phyloP scores from a whole-genome alignment of 805 yeast species.

The Yamadazyma philogaea region DNA sequence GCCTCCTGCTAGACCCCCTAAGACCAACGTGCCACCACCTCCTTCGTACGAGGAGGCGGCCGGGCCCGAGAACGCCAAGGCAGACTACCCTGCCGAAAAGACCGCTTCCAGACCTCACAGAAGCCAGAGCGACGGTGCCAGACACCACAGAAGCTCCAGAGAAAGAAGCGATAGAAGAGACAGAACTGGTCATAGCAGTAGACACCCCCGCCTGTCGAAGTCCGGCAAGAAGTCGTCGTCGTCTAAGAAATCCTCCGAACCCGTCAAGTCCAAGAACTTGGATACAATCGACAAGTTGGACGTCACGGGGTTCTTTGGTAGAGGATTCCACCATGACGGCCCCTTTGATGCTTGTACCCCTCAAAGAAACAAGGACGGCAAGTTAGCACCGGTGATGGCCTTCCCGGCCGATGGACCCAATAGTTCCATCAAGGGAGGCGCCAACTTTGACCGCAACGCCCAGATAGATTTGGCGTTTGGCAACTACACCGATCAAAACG shows the following conservation, averaged over 20 bases:
- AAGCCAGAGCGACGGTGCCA: slow-evolving; percentile 14
- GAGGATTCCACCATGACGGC: slow-evolving; percentile 97
- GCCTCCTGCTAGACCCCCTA: slow-evolving; percentile 32
- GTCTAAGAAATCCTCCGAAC: slow-evolving; percentile 39
- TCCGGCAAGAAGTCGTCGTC: slow-evolving; percentile 25
- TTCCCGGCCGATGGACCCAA: slow-evolving; percentile 97
- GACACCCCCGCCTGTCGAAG: slow-evolving; percentile 9
- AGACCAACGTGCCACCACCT: slow-evolving; percentile 38
- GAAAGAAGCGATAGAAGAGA: slow-evolving; percentile 19
- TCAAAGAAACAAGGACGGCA: slow-evolving; percentile 75
- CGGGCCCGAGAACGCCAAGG: slow-evolving; percentile 39
- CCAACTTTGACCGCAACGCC: slow-evolving; percentile 42
- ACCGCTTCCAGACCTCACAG: slow-evolving; percentile 12
- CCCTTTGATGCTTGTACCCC: slow-evolving; percentile 99
- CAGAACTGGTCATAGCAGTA: slow-evolving; percentile 7
- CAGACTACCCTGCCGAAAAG: slow-evolving; percentile 57
- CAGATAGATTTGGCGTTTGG: slow-evolving; percentile 80
- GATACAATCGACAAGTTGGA: slow-evolving; percentile 95
- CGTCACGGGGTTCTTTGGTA: slow-evolving; percentile 91
- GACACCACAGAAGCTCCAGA: slow-evolving; percentile 13
- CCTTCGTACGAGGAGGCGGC: slow-evolving; percentile 74
- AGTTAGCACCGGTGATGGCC: slow-evolving; percentile 89
- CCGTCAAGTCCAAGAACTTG: slow-evolving; percentile 63
- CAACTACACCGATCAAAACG: slow-evolving; percentile 47
- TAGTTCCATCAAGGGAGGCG: slow-evolving; percentile 71